Evolutionary conservation across 2,329 filamentous ascomycete genomes (phyloP).

Genomic region (Bipolaris bicolor): DNA sequence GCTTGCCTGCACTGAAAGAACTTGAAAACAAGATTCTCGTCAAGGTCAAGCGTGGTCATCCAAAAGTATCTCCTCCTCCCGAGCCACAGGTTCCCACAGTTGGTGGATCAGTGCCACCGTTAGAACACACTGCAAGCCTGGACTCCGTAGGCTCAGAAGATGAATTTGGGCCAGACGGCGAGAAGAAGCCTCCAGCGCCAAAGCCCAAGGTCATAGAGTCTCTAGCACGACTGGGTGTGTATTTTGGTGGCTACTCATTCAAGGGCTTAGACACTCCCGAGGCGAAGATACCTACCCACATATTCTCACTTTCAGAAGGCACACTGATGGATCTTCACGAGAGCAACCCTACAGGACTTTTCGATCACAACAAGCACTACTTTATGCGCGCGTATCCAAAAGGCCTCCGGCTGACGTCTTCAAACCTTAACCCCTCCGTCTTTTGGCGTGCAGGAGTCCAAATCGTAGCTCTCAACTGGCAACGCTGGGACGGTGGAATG

Average conservation of each 20-base stretch:
- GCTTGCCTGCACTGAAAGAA: constrained; percentile 68
- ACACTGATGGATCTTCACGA: constrained; percentile 71
- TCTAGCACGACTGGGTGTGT: constrained; percentile 78
- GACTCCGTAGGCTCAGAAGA: constrained; percentile 32
- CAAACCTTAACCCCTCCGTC: constrained; percentile 81
- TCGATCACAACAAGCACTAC: constrained; percentile 80
- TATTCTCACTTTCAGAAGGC: constrained; percentile 69
- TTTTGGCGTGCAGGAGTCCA: constrained; percentile 92
- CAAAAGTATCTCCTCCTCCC: constrained; percentile 35
- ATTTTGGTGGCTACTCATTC: constrained; percentile 86
- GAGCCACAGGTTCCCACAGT: constrained; percentile 27
- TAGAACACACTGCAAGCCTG: constrained; percentile 31
- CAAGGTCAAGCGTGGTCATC: constrained; percentile 56
- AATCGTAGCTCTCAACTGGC: constrained; percentile 93
- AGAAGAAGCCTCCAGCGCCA: constrained; percentile 59
- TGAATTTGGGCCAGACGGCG: constrained; percentile 48
- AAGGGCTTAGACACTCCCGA: constrained; percentile 69
- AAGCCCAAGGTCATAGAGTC: constrained; percentile 69
- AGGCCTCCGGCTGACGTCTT: constrained; percentile 79
- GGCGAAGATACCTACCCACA: constrained; percentile 63
- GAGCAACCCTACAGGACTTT: constrained; percentile 63
- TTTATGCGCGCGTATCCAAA: constrained; percentile 91
- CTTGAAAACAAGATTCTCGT: constrained; percentile 76
- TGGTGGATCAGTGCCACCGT: constrained; percentile 31
- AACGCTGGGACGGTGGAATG: constrained; percentile 87